phyloP scores from a whole-genome alignment of 2,329 filamentous ascomycete species.

The Magnaporthales sp. region DNA sequence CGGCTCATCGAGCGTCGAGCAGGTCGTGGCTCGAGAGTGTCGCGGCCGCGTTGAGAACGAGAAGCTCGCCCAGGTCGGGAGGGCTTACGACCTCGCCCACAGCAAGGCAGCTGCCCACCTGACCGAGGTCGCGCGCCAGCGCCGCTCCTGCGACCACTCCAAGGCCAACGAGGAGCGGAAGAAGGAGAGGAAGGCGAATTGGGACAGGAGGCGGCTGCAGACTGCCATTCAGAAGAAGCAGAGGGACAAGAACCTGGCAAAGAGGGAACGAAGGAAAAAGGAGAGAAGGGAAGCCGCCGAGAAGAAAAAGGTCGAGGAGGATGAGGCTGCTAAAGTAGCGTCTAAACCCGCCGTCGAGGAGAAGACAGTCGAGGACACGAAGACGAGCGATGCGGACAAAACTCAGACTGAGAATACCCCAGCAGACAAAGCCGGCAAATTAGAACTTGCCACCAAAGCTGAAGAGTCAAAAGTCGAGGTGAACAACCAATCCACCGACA shows the following conservation, averaged over 20 bases:
- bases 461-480: conserved; percentile 10
- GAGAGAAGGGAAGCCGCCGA: conserved; percentile 14
- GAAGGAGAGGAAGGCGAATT: conserved; percentile 28
- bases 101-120: conserved; percentile 39
- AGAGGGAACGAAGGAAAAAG: conserved; percentile 25
- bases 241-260: conserved; percentile 32
- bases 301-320: conserved; percentile 8
- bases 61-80: conserved; percentile 64
- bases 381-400: not conserved
- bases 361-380: not conserved
- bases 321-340: conserved; percentile 8
- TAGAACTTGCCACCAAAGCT: not conserved
- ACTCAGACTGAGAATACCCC: not conserved
- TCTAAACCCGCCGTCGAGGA: conserved; percentile 5
- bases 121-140: conserved; percentile 33
- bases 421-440: not conserved
- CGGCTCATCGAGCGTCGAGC: conserved; percentile 46
- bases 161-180: conserved; percentile 34
- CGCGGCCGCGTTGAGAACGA: conserved; percentile 60
- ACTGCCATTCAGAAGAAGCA: conserved; percentile 28
- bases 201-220: conserved; percentile 27
- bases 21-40: conserved; percentile 58
- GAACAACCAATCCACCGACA: conserved; percentile 6
- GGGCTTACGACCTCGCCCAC: conserved; percentile 63
- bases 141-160: conserved; percentile 40